phyloP scores from a whole-genome alignment of 2,329 filamentous ascomycete genomes.

The Aspergillus alliaceus region DNA sequence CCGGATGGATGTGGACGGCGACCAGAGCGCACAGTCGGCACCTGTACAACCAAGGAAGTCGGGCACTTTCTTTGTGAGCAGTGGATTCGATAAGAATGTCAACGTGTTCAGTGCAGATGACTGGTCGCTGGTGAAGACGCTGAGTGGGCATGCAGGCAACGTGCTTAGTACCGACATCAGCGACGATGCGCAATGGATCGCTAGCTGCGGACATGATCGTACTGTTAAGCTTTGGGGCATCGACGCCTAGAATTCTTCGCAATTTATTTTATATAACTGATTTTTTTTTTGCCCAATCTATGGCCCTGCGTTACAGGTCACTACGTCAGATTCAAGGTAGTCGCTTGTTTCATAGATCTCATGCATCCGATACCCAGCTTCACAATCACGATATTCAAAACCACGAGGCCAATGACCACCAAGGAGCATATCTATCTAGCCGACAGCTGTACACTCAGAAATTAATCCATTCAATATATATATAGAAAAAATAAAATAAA shows the following conservation, averaged over 20 bases:
- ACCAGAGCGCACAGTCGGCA: constrained; percentile 17
- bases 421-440: background rate
- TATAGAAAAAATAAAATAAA: no score
- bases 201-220: constrained; percentile 88
- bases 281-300: background rate
- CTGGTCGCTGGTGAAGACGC: constrained; percentile 83
- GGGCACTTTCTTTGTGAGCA: constrained; percentile 86
- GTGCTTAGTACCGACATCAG: constrained; percentile 90
- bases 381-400: background rate
- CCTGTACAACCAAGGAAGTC: constrained; percentile 73
- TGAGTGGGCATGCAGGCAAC: constrained; percentile 88
- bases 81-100: constrained; percentile 91
- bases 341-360: background rate
- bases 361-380: background rate
- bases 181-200: constrained; percentile 84
- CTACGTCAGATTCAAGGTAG: background rate
- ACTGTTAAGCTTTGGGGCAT: constrained; percentile 96
- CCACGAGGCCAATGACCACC: background rate
- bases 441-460: background rate
- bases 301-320: background rate
- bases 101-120: constrained; percentile 96
- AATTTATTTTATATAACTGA: no score
- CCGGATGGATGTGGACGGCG: constrained; percentile 40
- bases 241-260: constrained; percentile 51
- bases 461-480: no score